Evolutionary conservation across 2,329 filamentous ascomycete genomes (phyloP).

Genomic region (Neoscytalidium dimidiatum): DNA sequence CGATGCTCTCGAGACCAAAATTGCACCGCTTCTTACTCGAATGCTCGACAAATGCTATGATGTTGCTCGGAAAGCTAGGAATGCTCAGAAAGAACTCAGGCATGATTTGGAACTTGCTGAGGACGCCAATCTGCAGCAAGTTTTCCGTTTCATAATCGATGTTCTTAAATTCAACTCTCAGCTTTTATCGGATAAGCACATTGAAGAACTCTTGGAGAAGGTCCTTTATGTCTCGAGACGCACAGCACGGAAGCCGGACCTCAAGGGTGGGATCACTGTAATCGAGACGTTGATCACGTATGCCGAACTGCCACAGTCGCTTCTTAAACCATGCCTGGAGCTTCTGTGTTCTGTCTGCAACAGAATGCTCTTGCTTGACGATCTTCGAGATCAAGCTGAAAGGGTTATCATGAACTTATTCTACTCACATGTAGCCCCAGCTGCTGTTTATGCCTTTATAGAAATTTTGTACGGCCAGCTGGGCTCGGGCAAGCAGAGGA

Average conservation of each 20-base stretch:
- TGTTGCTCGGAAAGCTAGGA: constrained; percentile 31
- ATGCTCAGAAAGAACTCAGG: constrained; percentile 29
- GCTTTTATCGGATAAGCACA: constrained; percentile 63
- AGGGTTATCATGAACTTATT: constrained; percentile 69
- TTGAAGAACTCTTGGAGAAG: constrained; percentile 62
- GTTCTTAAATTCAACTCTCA: constrained; percentile 77
- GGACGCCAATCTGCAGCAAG: constrained; percentile 49
- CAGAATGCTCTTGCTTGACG: constrained; percentile 66
- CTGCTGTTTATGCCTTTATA: constrained; percentile 65
- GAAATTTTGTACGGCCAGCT: constrained; percentile 54
- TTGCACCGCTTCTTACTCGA: constrained; percentile 35
- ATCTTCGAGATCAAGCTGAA: constrained; percentile 67
- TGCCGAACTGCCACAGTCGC: constrained; percentile 65
- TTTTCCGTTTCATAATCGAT: constrained; percentile 68
- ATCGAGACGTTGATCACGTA: constrained; percentile 73
- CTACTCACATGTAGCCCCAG: constrained; percentile 72
- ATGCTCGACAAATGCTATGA: constrained; percentile 37
- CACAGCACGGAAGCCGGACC: constrained; percentile 65
- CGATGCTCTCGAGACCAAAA: constrained; percentile 38
- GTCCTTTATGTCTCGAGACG: constrained; percentile 68
- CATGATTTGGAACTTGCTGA: constrained; percentile 29
- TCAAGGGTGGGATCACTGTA: constrained; percentile 67
- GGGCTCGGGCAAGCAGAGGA: constrained; percentile 38
- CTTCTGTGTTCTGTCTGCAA: constrained; percentile 60
- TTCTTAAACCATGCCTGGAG: constrained; percentile 66